Base-by-base conservation (phyloP, 2,329 filamentous ascomycete genomes). In the Hymenoscyphus repandus region DNA sequence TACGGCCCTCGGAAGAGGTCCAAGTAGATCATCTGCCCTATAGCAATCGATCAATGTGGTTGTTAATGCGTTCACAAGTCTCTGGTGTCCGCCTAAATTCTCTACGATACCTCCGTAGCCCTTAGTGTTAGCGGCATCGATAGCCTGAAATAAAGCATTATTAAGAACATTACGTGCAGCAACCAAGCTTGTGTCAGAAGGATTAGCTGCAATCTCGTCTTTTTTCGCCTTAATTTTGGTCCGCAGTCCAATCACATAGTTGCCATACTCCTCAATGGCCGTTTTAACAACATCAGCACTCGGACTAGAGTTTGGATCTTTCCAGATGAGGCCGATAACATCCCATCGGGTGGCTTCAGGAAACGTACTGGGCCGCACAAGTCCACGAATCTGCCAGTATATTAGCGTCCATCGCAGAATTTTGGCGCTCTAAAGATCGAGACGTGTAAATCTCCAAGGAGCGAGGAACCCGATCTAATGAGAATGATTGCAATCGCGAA, bases 71-170 rank as follows among this genome's bases (percentile, higher is more conserved):
- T 75, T 72, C 33, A 82, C 73, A 47, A 83, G 67, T 58, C 79
- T 82, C 44, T 75, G 72, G 59, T 83, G 77, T 12, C 74, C 73
- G 7, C 79, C 79, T 33, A 83, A 68, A 49, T 82, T 81, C 58
- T 79, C 75, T 36, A 83, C 65, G 12, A 82, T 76, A 18, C 73
- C 71, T 40, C 73, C 71, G 61, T 82, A 77, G 11, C 78, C 79
- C 65, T 74, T 74, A 20, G 74, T 70, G 46, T 78, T 71, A 1
- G 77, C 78, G 10, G 76, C 72, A 54, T 82, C 74, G 42, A 82
- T 68, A 2, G 77, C 75, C 47, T 72, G 66, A 55, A 72, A 74
- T 5, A 83, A 68, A 4, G 73, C 69, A 36, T 77, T 71, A 51
- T 75, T 73, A 57, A 74, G 75, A 47, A 66, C 61, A 2, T 72